A percentile compares a stretch with the other conserved stretches of the same genome.
Conservation (phyloP, 805 yeast genomes). For the Candida vaughaniae region DNA sequence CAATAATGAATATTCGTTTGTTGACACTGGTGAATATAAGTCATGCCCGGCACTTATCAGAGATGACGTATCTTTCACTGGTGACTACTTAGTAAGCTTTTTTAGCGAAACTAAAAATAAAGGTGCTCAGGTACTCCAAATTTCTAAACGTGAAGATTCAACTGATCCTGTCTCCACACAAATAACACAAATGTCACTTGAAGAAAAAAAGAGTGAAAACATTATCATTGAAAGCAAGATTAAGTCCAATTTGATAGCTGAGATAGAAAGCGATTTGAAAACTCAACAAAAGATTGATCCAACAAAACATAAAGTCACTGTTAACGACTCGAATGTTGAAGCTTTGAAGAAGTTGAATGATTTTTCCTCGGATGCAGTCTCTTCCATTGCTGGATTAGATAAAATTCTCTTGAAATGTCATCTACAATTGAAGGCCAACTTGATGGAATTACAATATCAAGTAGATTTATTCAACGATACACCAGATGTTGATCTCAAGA, state of each 20-base stretch:
- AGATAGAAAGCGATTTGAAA: slow-evolving; percentile 8
- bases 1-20: not conserved
- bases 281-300: not conserved
- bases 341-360: slow-evolving; percentile 15
- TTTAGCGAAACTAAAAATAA: not conserved
- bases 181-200: not conserved
- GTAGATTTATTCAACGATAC: not conserved
- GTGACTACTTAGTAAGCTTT: slow-evolving; percentile 21
- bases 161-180: not conserved
- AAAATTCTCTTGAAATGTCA: slow-evolving; percentile 19
- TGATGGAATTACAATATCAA: slow-evolving; percentile 23
- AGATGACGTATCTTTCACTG: slow-evolving; percentile 28
- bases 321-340: slow-evolving; percentile 3
- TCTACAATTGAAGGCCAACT: slow-evolving; percentile 19
- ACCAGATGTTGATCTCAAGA: not conserved
- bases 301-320: not conserved
- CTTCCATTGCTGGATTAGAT: slow-evolving; percentile 16
- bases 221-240: slow-evolving; percentile 4
- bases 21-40: not conserved
- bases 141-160: not conserved
- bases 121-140: not conserved
- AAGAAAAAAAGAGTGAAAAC: not conserved
- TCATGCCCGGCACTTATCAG: slow-evolving; percentile 14
- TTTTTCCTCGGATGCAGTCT: slow-evolving; percentile 18
- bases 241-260: not conserved